phyloP scores from a whole-genome alignment of 306 rosid species.

The Lathyrus aphaca region DNA sequence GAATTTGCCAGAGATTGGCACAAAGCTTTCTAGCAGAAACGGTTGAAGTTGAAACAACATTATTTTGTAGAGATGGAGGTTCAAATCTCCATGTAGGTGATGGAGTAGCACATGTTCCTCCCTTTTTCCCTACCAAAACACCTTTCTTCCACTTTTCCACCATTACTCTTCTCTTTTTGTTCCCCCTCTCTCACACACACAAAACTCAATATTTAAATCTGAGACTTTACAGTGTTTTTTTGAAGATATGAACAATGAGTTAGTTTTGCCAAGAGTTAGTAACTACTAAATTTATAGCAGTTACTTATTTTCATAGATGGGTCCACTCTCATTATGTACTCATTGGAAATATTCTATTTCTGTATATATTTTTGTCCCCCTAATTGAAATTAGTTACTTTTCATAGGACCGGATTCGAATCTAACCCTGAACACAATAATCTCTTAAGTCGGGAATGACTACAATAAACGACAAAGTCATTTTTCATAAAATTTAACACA shows the following conservation, averaged over 20 bases:
- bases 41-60: constrained; percentile 28
- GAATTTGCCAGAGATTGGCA: constrained; percentile 70
- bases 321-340: constrained; percentile 30
- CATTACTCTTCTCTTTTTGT: constrained; percentile 45
- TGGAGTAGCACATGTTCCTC: constrained; percentile 67
- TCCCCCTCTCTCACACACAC: background rate
- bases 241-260: background rate
- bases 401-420: too few relatives aligned
- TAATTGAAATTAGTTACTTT: too few relatives aligned
- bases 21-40: constrained; percentile 82
- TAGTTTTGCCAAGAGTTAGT: background rate
- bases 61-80: constrained; percentile 37
- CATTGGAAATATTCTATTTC: background rate
- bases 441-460: too few relatives aligned
- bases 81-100: constrained; percentile 82
- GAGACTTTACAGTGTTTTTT: constrained; percentile 28
- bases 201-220: constrained; percentile 32
- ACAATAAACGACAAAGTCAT: too few relatives aligned
- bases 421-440: too few relatives aligned
- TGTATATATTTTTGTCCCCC: background rate
- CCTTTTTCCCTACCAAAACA: constrained; percentile 56
- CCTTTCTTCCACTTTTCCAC: constrained; percentile 58
- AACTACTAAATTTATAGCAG: constrained; percentile 22
- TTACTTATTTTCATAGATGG: background rate
- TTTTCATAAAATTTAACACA: too few relatives aligned